phyloP scores from a whole-genome alignment of 306 rosid species.

The Mimosa pudica region DNA sequence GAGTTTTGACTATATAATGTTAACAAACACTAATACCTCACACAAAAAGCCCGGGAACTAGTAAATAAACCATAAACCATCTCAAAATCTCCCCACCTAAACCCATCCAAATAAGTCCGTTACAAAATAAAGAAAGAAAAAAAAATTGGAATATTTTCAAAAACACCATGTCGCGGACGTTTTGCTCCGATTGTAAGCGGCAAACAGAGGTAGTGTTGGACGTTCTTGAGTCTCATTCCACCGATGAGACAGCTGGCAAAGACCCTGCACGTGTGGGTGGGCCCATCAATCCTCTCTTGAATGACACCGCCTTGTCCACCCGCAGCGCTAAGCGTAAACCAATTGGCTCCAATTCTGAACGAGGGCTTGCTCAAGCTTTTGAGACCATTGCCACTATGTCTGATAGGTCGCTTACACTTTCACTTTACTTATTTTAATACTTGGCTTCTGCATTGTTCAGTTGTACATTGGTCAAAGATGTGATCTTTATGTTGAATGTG shows the following conservation, averaged over 20 bases:
- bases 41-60: too few species aligned
- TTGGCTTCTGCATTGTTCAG: too few species aligned
- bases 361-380: conserved; percentile 81
- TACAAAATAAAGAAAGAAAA: too few species aligned
- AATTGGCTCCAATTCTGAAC: conserved; percentile 82
- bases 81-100: too few species aligned
- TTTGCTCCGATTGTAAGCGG: conserved; percentile 87
- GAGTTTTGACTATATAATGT: too few species aligned
- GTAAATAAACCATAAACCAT: too few species aligned
- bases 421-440: too few species aligned
- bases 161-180: conserved; percentile 70
- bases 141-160: not conserved
- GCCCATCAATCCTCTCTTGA: conserved; percentile 77
- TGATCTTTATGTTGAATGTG: too few species aligned
- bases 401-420: conserved; percentile 54
- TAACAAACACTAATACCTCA: too few species aligned
- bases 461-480: too few species aligned
- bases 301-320: conserved; percentile 89
- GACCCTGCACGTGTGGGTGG: conserved; percentile 98
- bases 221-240: conserved; percentile 91
- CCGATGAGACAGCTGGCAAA: conserved; percentile 94
- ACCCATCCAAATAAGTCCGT: too few species aligned
- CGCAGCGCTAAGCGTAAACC: conserved; percentile 90
- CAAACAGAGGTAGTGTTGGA: conserved; percentile 93
- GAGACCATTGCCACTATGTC: conserved; percentile 96